phyloP scores from a whole-genome alignment of 352 stramenopile genomes.

The Globisporangium rhizosaccharum region DNA sequence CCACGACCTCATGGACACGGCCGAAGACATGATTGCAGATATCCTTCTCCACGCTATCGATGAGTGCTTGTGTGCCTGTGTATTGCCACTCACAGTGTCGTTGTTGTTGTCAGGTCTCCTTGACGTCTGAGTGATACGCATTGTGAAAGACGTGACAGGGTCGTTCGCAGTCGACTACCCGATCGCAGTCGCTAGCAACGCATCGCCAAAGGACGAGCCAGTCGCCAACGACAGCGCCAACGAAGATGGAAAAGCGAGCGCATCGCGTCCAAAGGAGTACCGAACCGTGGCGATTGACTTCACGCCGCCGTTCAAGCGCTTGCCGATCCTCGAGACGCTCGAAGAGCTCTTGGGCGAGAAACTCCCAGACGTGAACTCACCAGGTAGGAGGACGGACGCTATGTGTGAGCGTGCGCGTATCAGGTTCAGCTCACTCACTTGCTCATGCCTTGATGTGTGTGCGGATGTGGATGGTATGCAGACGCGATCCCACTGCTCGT shows the following conservation, averaged over 20 bases:
- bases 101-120: not conserved
- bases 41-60: conserved; percentile 18
- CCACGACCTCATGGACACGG: conserved; percentile 97
- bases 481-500: conserved; percentile 72
- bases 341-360: conserved; percentile 84
- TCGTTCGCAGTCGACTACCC: conserved; percentile 96
- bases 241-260: conserved; percentile 3
- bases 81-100: not conserved
- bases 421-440: not conserved
- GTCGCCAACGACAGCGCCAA: conserved; percentile 6
- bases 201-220: conserved; percentile 3
- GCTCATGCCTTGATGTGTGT: not conserved
- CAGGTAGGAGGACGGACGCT: conserved; percentile 23
- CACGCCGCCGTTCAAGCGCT: conserved; percentile 95
- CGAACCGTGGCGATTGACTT: conserved; percentile 95
- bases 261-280: conserved; percentile 8
- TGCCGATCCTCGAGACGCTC: conserved; percentile 95
- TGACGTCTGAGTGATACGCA: conserved; percentile 29
- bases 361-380: conserved; percentile 62
- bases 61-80: not conserved
- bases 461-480: conserved; percentile 6
- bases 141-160: conserved; percentile 96
- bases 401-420: conserved; percentile 1
- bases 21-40: conserved; percentile 95
- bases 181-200: conserved; percentile 49